Conservation (phyloP, 176 grass and related monocot genomes). For the Carex littledalei region DNA sequence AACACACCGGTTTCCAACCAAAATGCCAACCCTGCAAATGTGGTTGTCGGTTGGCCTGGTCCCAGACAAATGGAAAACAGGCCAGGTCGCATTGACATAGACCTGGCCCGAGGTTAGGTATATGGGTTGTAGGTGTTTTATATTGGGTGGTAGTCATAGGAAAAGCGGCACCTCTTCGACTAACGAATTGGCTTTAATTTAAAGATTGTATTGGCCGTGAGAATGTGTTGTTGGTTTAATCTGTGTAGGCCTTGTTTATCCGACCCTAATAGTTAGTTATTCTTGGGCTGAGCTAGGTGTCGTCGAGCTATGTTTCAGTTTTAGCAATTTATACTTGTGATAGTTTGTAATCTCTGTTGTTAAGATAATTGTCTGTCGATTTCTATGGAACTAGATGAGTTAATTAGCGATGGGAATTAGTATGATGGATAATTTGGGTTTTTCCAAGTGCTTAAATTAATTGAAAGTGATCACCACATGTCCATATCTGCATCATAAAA, state of each 20-base stretch:
- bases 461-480: background rate
- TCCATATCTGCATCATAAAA: background rate
- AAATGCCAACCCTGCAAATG: slow-evolving; percentile 9
- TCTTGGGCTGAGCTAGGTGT: slow-evolving; percentile 16
- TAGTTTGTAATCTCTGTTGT: slow-evolving; percentile 8
- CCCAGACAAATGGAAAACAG: slow-evolving; percentile 20
- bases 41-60: slow-evolving; percentile 15
- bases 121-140: slow-evolving; percentile 8
- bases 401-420: slow-evolving; percentile 7
- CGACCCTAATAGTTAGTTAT: slow-evolving; percentile 15
- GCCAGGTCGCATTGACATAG: slow-evolving; percentile 25
- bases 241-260: slow-evolving; percentile 16
- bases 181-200: slow-evolving; percentile 11
- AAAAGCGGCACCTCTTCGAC: slow-evolving; percentile 15
- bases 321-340: slow-evolving; percentile 29
- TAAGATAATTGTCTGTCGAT: slow-evolving; percentile 17
- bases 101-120: slow-evolving; percentile 24
- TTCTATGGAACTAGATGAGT: slow-evolving; percentile 9
- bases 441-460: background rate
- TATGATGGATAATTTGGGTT: background rate
- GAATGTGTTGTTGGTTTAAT: background rate
- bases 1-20: slow-evolving; percentile 6
- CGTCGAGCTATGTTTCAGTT: slow-evolving; percentile 5
- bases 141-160: slow-evolving; percentile 14
- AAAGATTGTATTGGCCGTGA: slow-evolving; percentile 4